These are phyloP conservation scores for Rosa hybrid DNA, from an alignment of 331 rosid genomes.

Conservation along the genomic window DNA sequence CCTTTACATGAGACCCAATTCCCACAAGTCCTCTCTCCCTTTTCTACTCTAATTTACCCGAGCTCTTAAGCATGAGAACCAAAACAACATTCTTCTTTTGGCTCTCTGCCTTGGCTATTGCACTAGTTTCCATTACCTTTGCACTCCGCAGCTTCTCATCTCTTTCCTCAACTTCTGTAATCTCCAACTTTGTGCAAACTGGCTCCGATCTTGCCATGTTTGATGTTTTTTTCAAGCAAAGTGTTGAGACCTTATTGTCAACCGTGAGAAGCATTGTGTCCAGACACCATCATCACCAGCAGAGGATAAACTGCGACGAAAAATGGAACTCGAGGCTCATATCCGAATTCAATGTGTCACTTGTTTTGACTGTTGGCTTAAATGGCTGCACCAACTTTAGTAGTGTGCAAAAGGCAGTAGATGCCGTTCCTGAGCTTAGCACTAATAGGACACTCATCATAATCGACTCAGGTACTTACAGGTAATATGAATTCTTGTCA, in stretches of 20 bases:
- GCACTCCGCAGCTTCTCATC: conserved; percentile 9
- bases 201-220: conserved; percentile 27
- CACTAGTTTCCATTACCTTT: conserved; percentile 30
- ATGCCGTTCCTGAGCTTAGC: conserved; percentile 65
- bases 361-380: conserved; percentile 57
- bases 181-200: conserved; percentile 12
- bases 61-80: conserved; percentile 30
- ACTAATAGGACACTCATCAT: conserved; percentile 52
- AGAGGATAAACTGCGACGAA: conserved; percentile 39
- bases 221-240: conserved; percentile 34
- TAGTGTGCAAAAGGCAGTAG: conserved; percentile 66
- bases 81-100: conserved; percentile 32
- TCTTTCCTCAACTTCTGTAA: conserved; percentile 1
- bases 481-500: conserved; percentile 30
- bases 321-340: conserved; percentile 48
- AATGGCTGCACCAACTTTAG: conserved; percentile 66
- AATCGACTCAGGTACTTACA: conserved; percentile 61
- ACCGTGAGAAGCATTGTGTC: conserved; percentile 32
- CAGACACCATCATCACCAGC: conserved; percentile 14
- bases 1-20: conserved; percentile 19
- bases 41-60: conserved; percentile 6
- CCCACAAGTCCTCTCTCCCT: not conserved
- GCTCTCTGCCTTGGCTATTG: conserved; percentile 35
- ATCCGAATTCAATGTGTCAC: conserved; percentile 46
- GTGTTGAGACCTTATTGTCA: conserved; percentile 45